A percentile compares a stretch with the other conserved stretches of the same genome.
Evolutionary conservation across 2,329 filamentous ascomycete genomes (phyloP).

Genomic region (Magnaporthiopsis rhizophila): DNA sequence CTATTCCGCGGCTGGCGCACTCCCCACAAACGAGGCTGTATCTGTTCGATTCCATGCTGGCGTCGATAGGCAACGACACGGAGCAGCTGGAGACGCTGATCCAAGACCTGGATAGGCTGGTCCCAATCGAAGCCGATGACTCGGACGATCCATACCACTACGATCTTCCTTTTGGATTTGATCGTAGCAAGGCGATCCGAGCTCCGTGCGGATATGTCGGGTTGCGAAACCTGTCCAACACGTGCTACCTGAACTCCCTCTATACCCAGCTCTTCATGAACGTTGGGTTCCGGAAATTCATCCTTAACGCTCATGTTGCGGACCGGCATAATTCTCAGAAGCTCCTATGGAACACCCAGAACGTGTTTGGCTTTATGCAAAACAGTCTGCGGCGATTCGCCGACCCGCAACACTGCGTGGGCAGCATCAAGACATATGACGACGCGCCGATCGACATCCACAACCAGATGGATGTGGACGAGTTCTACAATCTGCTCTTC

Average conservation of each 20-base stretch:
- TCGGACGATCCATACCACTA: conserved; percentile 47
- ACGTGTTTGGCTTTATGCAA: conserved; percentile 79
- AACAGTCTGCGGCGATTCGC: conserved; percentile 66
- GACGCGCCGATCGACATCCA: conserved; percentile 76
- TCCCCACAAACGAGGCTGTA: conserved; percentile 46
- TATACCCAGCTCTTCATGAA: conserved; percentile 98
- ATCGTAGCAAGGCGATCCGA: conserved; percentile 61
- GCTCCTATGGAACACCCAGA: conserved; percentile 70
- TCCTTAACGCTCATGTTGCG: conserved; percentile 55
- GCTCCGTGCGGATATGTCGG: conserved; percentile 78
- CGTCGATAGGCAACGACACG: conserved; percentile 43
- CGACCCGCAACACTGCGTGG: conserved; percentile 65
- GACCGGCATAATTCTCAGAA: conserved; percentile 51
- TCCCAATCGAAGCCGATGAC: conserved; percentile 36
- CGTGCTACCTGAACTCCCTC: conserved; percentile 94
- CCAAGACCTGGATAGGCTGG: conserved; percentile 39
- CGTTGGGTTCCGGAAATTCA: conserved; percentile 73
- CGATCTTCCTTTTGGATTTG: conserved; percentile 53
- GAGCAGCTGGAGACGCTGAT: conserved; percentile 43
- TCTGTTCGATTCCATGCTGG: conserved; percentile 52
- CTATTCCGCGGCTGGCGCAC: conserved; percentile 36
- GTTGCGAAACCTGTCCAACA: conserved; percentile 86
- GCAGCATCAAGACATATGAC: conserved; percentile 74
- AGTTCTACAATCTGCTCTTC: conserved; percentile 92
- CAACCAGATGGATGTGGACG: conserved; percentile 95